Conservation (phyloP, 176 grass and related monocot species). For the Avena atlantica region DNA sequence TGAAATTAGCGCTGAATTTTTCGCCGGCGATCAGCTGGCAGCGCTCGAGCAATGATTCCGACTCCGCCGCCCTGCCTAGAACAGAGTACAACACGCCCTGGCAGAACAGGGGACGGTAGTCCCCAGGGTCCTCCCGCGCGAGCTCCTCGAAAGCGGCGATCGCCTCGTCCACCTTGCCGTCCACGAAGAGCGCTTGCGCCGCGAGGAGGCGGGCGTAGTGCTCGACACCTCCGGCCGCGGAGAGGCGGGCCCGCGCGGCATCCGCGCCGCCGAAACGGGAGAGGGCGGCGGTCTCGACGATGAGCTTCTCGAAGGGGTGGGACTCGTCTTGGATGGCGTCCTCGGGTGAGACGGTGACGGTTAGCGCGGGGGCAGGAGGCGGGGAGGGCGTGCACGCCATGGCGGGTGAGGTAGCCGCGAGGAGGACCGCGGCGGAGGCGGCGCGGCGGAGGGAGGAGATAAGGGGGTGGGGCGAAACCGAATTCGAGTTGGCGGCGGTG, state of each 20-base stretch:
- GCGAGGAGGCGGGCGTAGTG: constrained; percentile 55
- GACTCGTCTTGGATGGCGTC: constrained; percentile 33
- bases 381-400: constrained; percentile 46
- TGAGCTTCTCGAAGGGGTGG: constrained; percentile 59
- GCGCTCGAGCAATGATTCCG: constrained; percentile 47
- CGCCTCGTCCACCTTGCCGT: constrained; percentile 67
- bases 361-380: constrained; percentile 4
- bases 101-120: constrained; percentile 75
- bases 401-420: constrained; percentile 55
- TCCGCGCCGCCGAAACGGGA: constrained; percentile 34
- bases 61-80: constrained; percentile 50
- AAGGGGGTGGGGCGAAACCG: constrained; percentile 29
- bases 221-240: constrained; percentile 39
- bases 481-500: constrained; percentile 41
- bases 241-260: constrained; percentile 47
- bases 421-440: constrained; percentile 62
- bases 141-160: constrained; percentile 67
- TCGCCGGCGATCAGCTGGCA: constrained; percentile 48
- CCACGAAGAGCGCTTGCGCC: constrained; percentile 70
- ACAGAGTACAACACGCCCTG: constrained; percentile 61
- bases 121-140: constrained; percentile 57
- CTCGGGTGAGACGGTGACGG: constrained; percentile 31
- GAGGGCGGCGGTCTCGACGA: constrained; percentile 67
- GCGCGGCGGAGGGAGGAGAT: constrained; percentile 62
- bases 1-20: constrained; percentile 36